phyloP scores from a whole-genome alignment of 768 basidiomycete species.

The Lyophyllum decastes region DNA sequence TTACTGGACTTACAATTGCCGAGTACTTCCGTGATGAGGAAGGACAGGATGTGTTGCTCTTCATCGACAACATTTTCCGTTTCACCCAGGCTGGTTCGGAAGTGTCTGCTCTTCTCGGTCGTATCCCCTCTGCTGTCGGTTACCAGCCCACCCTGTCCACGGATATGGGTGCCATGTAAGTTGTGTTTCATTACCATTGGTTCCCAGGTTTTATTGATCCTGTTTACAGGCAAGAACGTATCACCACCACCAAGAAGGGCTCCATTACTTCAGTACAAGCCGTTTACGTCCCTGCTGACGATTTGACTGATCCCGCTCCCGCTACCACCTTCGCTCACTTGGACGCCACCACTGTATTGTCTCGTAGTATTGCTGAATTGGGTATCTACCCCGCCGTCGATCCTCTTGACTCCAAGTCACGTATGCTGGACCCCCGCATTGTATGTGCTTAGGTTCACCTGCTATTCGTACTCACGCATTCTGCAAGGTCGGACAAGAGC shows the following conservation, averaged over 20 bases:
- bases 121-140: slow-evolving; percentile 99
- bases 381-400: slow-evolving; percentile 99
- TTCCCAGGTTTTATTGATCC: slow-evolving; percentile 9
- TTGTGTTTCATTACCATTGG: slow-evolving; percentile 14
- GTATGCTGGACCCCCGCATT: slow-evolving; percentile 99
- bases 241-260: slow-evolving; percentile 99
- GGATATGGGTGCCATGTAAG: slow-evolving; percentile 99
- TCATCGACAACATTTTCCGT: slow-evolving; percentile 99
- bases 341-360: slow-evolving; percentile 99
- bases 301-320: slow-evolving; percentile 99
- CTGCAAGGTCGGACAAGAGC: slow-evolving; percentile 77
- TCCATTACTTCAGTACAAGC: slow-evolving; percentile 99
- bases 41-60: slow-evolving; percentile 99
- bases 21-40: slow-evolving; percentile 99
- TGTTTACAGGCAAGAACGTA: slow-evolving; percentile 89
- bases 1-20: slow-evolving; percentile 98
- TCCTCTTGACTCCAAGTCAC: slow-evolving; percentile 98
- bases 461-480: background rate
- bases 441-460: slow-evolving; percentile 45
- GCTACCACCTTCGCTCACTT: slow-evolving; percentile 99
- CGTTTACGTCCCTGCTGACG: slow-evolving; percentile 99
- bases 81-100: slow-evolving; percentile 99
- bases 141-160: slow-evolving; percentile 99
- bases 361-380: slow-evolving; percentile 97
- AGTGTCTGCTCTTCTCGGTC: slow-evolving; percentile 98